Conservation (phyloP, 306 rosid species). For the Myrica gale region DNA sequence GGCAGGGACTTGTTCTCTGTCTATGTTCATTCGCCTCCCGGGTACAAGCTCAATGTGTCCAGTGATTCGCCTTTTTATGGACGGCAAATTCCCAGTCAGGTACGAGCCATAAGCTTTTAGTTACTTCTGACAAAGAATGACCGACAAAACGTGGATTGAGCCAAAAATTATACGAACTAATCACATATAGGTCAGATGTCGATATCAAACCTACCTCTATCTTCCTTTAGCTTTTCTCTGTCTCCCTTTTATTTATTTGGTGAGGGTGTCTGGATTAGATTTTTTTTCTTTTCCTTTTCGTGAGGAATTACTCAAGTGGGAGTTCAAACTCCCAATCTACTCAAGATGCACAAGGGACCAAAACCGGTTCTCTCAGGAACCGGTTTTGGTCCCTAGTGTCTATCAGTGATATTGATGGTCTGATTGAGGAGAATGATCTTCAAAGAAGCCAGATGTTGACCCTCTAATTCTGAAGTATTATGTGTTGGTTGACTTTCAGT, state of each 20-base stretch:
- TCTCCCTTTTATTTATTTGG: too few species aligned
- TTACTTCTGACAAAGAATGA: too few species aligned
- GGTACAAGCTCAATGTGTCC: constrained; percentile 53
- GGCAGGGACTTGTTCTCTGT: constrained; percentile 47
- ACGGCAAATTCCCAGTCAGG: constrained; percentile 86
- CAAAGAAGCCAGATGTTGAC: background rate
- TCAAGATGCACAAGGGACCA: too few species aligned
- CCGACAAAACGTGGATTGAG: too few species aligned
- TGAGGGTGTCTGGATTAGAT: too few species aligned
- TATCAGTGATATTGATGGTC: background rate
- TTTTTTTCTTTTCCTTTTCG: too few species aligned
- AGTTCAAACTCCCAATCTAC: too few species aligned
- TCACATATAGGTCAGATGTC: too few species aligned
- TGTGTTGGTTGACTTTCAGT: background rate
- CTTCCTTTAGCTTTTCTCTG: too few species aligned
- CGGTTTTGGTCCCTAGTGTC: background rate
- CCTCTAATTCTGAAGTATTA: background rate
- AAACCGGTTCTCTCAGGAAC: background rate
- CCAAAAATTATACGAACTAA: too few species aligned
- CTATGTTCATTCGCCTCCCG: constrained; percentile 69
- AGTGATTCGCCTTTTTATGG: constrained; percentile 50
- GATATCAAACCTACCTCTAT: too few species aligned
- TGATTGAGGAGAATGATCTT: background rate
- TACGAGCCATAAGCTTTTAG: constrained; percentile 7
- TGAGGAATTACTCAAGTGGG: too few species aligned